These are phyloP conservation scores for Mycena alexandri DNA, from an alignment of 768 basidiomycete genomes.

Conservation along the genomic window DNA sequence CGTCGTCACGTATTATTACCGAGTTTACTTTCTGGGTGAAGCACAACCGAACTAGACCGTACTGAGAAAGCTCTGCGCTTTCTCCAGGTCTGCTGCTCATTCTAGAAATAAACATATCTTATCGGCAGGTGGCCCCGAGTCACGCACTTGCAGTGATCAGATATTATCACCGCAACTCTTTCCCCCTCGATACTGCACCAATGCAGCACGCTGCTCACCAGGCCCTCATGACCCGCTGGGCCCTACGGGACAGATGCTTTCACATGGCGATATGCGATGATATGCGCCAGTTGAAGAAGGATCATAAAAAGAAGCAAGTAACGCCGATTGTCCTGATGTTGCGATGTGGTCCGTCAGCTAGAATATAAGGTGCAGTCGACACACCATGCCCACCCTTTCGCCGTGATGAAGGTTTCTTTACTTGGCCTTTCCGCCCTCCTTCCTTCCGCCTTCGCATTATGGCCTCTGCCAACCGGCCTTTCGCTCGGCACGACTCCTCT, in stretches of 20 bases:
- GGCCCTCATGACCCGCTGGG: constrained; percentile 20
- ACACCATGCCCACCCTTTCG: not conserved
- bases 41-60: no score
- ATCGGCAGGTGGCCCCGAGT: no score
- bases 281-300: not conserved
- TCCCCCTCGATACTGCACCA: no score
- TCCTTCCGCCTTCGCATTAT: constrained; percentile 34
- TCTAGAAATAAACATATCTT: no score
- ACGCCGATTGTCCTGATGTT: constrained; percentile 19
- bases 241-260: not conserved
- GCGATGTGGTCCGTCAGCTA: not conserved
- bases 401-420: constrained; percentile 31
- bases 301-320: constrained; percentile 29
- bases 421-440: constrained; percentile 29
- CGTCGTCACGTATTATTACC: no score
- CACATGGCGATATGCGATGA: constrained; percentile 28
- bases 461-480: constrained; percentile 37
- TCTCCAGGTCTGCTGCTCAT: no score
- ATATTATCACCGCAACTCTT: no score
- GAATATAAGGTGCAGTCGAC: constrained; percentile 7
- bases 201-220: constrained; percentile 6
- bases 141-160: no score
- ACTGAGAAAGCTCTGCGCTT: no score
- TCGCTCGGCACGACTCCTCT: constrained; percentile 33
- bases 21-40: no score